Conservation (phyloP, 352 stramenopile genomes). For the Blastocystis sp. region DNA sequence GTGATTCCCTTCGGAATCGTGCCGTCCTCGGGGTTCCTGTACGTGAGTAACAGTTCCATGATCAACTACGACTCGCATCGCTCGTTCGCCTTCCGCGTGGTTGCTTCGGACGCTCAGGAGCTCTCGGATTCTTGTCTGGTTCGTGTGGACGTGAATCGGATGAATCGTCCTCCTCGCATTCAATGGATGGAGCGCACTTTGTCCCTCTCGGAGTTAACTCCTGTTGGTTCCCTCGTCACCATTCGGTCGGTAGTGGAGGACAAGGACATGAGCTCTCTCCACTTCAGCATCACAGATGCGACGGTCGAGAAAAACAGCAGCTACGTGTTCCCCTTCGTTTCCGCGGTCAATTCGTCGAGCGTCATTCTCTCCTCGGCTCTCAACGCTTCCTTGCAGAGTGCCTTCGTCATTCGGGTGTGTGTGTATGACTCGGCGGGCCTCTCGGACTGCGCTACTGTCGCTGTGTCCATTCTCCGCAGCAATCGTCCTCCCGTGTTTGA, state of each 20-base stretch:
- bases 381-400: background rate
- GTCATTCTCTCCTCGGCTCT: background rate
- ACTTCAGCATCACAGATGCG: background rate
- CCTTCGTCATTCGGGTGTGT: background rate
- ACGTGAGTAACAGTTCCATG: background rate
- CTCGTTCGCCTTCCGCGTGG: background rate
- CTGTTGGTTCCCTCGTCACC: background rate
- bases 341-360: background rate
- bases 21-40: background rate
- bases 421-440: background rate
- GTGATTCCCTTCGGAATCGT: background rate
- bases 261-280: background rate
- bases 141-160: background rate
- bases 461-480: background rate
- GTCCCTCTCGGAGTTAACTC: background rate
- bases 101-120: slow-evolving; percentile 1
- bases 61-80: background rate
- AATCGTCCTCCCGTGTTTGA: background rate
- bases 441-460: slow-evolving; percentile 1
- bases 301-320: background rate
- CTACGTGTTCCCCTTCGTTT: background rate
- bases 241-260: background rate
- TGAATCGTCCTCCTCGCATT: background rate
- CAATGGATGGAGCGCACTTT: background rate
- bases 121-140: slow-evolving; percentile 9